phyloP scores from a whole-genome alignment of 73 alveolate genomes.

The Tetrahymena elliotti region DNA sequence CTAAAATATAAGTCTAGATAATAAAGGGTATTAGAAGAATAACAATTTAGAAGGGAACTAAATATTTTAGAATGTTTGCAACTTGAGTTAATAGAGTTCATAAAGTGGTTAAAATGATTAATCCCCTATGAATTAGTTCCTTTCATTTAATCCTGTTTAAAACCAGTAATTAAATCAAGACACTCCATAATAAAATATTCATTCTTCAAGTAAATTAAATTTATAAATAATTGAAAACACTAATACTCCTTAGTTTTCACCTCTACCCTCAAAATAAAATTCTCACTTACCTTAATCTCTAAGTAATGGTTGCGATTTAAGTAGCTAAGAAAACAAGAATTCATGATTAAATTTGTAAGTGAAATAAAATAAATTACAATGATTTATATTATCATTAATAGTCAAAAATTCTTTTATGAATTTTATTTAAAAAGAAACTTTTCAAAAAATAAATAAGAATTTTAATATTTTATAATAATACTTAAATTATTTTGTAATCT shows the following conservation, averaged over 20 bases:
- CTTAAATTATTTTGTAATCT: too few species aligned
- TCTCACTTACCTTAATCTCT: background rate
- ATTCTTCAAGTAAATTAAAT: background rate
- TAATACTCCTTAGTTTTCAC: background rate
- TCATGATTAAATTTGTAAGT: too few species aligned
- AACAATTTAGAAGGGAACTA: background rate
- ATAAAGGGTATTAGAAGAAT: background rate
- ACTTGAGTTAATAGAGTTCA: background rate
- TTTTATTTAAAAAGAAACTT: too few species aligned
- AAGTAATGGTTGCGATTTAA: background rate
- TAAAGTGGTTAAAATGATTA: background rate
- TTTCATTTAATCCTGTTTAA: background rate
- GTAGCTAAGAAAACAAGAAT: too few species aligned
- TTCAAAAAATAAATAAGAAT: too few species aligned
- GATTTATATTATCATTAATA: too few species aligned
- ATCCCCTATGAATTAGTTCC: background rate
- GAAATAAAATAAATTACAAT: too few species aligned
- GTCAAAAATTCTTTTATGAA: too few species aligned
- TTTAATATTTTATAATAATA: too few species aligned
- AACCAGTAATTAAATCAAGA: background rate
- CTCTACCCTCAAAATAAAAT: background rate
- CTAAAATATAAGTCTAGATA: background rate
- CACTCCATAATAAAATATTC: background rate
- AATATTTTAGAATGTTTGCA: background rate
- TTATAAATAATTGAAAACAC: background rate